Percentiles rank a stretch among this genome's conserved stretches.
phyloP scores from a whole-genome alignment of 108 stramenopile species.

The Schizochytrium sp. region DNA sequence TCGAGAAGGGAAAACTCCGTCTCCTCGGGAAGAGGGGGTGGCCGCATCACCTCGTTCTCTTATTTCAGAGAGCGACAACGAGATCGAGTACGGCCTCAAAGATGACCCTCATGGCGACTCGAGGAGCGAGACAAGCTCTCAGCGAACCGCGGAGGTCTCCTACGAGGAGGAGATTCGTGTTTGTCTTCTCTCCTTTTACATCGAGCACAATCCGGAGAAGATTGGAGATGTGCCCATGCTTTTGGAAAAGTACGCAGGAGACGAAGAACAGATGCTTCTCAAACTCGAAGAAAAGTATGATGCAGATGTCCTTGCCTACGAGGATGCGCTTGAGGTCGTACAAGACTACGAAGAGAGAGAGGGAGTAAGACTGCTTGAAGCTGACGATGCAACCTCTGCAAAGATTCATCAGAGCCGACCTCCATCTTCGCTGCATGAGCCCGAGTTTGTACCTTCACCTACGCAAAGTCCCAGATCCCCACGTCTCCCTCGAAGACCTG shows the following conservation, averaged over 20 bases:
- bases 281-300: background rate
- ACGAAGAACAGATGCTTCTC: background rate
- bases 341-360: background rate
- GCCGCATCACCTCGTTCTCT: too few species aligned
- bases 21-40: too few species aligned
- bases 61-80: background rate
- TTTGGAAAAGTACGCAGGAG: background rate
- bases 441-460: too few species aligned
- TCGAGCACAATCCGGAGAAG: background rate
- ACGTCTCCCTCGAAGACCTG: too few species aligned
- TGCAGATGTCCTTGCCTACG: background rate
- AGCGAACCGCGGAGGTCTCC: background rate
- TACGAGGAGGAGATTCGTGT: background rate
- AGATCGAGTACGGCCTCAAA: background rate
- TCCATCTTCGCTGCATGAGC: background rate
- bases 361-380: too few species aligned
- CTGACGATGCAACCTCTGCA: background rate
- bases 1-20: too few species aligned
- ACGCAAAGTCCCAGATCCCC: too few species aligned
- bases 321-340: background rate
- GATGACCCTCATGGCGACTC: background rate
- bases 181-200: background rate
- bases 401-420: background rate
- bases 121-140: background rate
- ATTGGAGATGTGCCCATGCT: background rate